A percentile compares a stretch with the other conserved stretches of the same genome.
Conservation (phyloP, 2,329 filamentous ascomycete genomes). For the Colletotrichum abscissum region DNA sequence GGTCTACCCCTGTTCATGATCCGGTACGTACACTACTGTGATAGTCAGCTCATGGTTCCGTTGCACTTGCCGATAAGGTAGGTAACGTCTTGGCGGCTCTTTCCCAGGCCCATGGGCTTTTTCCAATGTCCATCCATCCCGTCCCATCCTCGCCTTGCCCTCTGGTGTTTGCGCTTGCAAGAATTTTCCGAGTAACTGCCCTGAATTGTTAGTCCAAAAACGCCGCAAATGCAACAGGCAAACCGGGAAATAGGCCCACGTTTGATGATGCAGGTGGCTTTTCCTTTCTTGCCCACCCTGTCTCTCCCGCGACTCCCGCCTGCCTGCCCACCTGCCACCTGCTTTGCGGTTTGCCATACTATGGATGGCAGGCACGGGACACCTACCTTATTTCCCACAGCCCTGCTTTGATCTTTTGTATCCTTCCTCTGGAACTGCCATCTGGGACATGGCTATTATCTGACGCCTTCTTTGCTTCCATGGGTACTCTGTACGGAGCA, state of each 20-base stretch:
- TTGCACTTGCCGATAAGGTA: background rate
- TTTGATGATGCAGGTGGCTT: constrained; percentile 18
- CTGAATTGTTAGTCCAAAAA: background rate
- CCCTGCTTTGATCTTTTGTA: background rate
- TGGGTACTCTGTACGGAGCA: background rate
- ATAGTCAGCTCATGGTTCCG: background rate
- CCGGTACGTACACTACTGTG: background rate
- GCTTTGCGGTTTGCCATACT: background rate
- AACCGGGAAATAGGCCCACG: background rate
- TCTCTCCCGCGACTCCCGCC: background rate
- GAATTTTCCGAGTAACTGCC: background rate
- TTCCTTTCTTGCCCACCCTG: background rate
- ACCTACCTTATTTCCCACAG: background rate
- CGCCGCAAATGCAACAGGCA: background rate
- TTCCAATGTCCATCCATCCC: background rate
- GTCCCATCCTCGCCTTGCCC: background rate
- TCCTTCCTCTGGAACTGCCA: background rate
- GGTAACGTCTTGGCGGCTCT: constrained; percentile 23
- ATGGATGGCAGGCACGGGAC: background rate
- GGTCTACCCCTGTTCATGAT: background rate
- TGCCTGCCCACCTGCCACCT: too few species aligned
- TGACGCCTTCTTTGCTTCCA: background rate
- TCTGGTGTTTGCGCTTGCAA: background rate
- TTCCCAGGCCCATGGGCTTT: background rate
- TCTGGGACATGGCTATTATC: background rate